phyloP scores from a whole-genome alignment of 2,329 filamentous ascomycete genomes.

The Monosporascus sp. region DNA sequence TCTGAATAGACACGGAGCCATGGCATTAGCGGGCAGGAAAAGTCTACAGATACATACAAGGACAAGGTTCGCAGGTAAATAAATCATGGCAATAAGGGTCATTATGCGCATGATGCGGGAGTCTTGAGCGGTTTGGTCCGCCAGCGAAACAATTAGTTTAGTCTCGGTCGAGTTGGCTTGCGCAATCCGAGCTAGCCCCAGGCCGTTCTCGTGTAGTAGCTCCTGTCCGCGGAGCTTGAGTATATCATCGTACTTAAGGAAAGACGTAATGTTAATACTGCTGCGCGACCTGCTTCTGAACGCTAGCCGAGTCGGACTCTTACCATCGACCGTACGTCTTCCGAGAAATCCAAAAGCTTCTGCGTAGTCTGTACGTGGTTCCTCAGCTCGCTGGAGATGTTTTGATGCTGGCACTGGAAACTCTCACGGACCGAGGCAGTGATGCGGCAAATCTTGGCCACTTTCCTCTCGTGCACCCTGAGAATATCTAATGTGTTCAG shows the following conservation, averaged over 20 bases:
- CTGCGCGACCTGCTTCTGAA: too few species aligned
- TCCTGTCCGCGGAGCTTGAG: constrained; percentile 3
- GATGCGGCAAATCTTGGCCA: too few species aligned
- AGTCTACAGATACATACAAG: not conserved
- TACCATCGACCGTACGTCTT: constrained; percentile 7
- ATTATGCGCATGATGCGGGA: not conserved
- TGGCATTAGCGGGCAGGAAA: too few species aligned
- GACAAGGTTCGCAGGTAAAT: constrained; percentile 1
- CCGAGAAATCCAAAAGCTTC: constrained; percentile 4
- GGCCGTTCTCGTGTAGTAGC: not conserved
- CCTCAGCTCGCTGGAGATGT: constrained; percentile 1
- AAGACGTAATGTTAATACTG: too few species aligned
- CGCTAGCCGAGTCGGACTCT: not conserved
- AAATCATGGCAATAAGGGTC: not conserved
- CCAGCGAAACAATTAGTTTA: not conserved
- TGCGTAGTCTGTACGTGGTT: constrained; percentile 3
- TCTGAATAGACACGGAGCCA: too few species aligned
- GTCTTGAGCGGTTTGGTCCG: not conserved
- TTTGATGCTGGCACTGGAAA: constrained; percentile 1
- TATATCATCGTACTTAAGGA: constrained; percentile 1
- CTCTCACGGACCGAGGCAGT: too few species aligned
- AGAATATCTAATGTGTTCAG: not conserved
- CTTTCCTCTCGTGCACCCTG: not conserved
- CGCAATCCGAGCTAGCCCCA: not conserved
- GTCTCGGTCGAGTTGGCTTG: not conserved